A percentile compares a stretch with the other conserved stretches of the same genome.
phyloP scores from a whole-genome alignment of 805 yeast species.

The Cyberlindnera saturnus region DNA sequence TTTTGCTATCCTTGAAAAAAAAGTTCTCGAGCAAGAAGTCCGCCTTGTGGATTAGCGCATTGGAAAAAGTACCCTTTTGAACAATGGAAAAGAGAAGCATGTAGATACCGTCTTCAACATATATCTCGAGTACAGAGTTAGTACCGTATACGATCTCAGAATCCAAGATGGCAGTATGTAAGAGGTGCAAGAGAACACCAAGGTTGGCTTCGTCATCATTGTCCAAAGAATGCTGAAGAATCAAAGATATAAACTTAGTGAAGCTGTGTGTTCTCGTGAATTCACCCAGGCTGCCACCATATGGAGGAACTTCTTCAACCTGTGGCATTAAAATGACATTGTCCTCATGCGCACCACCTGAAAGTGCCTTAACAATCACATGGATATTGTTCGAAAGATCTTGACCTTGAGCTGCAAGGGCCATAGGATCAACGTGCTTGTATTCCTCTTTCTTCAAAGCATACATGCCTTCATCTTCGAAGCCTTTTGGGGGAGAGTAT shows the following conservation, averaged over 20 bases:
- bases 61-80: constrained; percentile 43
- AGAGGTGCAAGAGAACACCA: constrained; percentile 56
- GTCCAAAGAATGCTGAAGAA: constrained; percentile 48
- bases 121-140: constrained; percentile 35
- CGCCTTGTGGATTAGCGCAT: constrained; percentile 46
- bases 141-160: constrained; percentile 38
- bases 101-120: constrained; percentile 31
- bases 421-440: constrained; percentile 52
- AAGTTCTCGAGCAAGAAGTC: constrained; percentile 47
- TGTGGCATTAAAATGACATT: constrained; percentile 47
- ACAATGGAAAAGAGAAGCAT: constrained; percentile 34
- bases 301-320: constrained; percentile 19
- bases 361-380: constrained; percentile 37
- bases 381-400: constrained; percentile 49
- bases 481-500: constrained; percentile 60
- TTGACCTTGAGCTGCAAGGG: constrained; percentile 36
- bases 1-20: constrained; percentile 39
- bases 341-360: constrained; percentile 21
- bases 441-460: constrained; percentile 43
- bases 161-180: constrained; percentile 59
- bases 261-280: constrained; percentile 47
- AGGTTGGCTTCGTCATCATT: constrained; percentile 47
- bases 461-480: constrained; percentile 64
- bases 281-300: constrained; percentile 39
- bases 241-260: constrained; percentile 51